phyloP scores from a whole-genome alignment of 2,329 filamentous ascomycete species.

The Tolypocladium inflatum region DNA sequence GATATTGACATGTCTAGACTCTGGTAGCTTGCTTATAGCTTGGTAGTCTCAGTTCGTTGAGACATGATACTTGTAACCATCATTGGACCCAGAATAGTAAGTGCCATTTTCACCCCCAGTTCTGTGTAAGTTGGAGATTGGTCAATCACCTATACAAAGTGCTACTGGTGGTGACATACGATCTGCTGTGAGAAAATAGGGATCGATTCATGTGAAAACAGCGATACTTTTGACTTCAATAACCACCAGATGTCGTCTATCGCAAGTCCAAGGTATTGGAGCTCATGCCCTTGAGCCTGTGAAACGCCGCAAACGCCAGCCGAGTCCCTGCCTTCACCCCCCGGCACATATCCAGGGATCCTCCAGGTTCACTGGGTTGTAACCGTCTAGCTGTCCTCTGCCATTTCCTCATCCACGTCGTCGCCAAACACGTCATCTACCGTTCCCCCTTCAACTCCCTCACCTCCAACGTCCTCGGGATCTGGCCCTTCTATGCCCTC shows the following conservation, averaged over 20 bases:
- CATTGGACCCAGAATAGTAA: not conserved
- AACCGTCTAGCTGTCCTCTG: slow-evolving; percentile 23
- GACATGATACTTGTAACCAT: not conserved
- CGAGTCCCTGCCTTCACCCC: not conserved
- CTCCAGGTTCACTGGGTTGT: not conserved
- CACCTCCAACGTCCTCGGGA: slow-evolving; percentile 32
- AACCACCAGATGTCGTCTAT: no score
- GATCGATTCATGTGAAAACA: not conserved
- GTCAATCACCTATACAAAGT: no score
- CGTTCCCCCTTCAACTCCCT: slow-evolving; percentile 38
- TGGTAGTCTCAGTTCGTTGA: no score
- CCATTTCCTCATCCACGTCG: slow-evolving; percentile 49
- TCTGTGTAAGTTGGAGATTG: no score
- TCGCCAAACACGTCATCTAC: slow-evolving; percentile 47
- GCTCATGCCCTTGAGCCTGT: not conserved
- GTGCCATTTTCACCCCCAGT: no score
- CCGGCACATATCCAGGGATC: not conserved
- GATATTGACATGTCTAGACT: no score
- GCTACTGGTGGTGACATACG: no score
- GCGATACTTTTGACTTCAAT: not conserved
- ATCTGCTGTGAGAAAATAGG: not conserved
- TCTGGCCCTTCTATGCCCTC: slow-evolving; percentile 33
- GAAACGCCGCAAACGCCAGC: slow-evolving; percentile 7
- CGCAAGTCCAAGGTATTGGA: not conserved
- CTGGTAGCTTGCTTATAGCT: no score